Base-by-base conservation (phyloP, 352 stramenopile species). In the Blastocystis sp. region DNA sequence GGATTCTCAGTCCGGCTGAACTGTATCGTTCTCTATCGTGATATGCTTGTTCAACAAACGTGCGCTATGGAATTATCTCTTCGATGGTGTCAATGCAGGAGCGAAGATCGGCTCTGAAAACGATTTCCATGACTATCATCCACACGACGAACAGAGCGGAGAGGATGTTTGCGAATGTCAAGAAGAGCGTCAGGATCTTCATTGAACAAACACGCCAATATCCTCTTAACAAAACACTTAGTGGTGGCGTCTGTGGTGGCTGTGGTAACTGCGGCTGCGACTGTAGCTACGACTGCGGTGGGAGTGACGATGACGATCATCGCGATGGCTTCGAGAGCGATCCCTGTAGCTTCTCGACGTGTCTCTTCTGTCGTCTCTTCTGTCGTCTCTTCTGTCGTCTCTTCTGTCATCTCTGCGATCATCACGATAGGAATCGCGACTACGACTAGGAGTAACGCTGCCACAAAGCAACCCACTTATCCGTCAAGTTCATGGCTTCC, bases 191-290 rank as follows among this genome's bases (percentile, higher is more conserved):
- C 9, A 69, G 29, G 16, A 69, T 41, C 35, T 69, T 41, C 35
- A 69, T 69, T 41, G 29, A 77, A 79, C 41, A 80, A 89, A 79
- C 16, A 89, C n/a, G 33, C 26, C 41, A 66, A 79, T 41, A 41
- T 35, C 35, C 29, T 16, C 16, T 41, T 16, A 16, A 19, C 35
- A 69, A 41, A 69, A 69, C 9, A 6, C 6, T 69, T 16, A 69
- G 16, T 61, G 51, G 62, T 31, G 63, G 66, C 79, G 51, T 33
- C n/a, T 69, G 33, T 31, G 67, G 70, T 80, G 61, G 37, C 35
- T 77, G 39, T 80, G 33, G 21, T n/a, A 24, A 24, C 26, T n/a
- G 24, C 78, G 60, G 63, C 59, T 66, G 16, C 67, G 63, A 63
- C 45, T 61, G 33, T 62, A 29, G 50, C 62, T 71, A 21, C 37